Base-by-base conservation (phyloP, 805 yeast genomes). In the Starmerella cellae region DNA sequence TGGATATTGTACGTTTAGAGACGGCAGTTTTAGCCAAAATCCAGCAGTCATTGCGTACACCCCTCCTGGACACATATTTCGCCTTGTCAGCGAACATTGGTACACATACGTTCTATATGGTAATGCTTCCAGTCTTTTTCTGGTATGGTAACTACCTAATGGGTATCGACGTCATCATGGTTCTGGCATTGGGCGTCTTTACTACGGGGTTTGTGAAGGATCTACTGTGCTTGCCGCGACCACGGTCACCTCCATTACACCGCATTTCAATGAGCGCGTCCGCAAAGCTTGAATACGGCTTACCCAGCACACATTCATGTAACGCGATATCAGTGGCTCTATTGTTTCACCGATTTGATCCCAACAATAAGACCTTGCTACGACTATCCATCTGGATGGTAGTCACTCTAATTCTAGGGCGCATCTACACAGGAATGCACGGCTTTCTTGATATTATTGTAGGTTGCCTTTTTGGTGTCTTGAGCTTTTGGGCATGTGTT, bases 341-440 rank as follows among this genome's bases (percentile, higher is more conserved):
- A 22, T 62, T 79, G 22, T 45, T 75, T 24, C 35, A 26, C 22
- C 43, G 38, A 28, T 36, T 18, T 23, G 35, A 35, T 35, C 48
- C 48, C 8, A 14, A 22, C 22, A 39, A 19, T 38, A 13, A 17
- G 18, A 29, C 19, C 10, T 38, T 39, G 11, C 9, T 2, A 31
- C 39, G 16, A 51, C 48, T 27, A 32, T 39, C 13, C 37, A 16
- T 37, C 19, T 42, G 72, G 19, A 85, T 85, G 58, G 76, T 75
- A 54, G 45, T 68, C 29, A 74, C 85, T 6, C 65, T 91, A 46
- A 71, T 82, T 1, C 58, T 75, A 46, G 98, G 98, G 16, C 68
- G 98, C 43, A 55, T 88, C 9, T 88, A 91, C 63, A 85, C 95
- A 59, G 98, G 98, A 3, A 88, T 88, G 98, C 98, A 91, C 62